Evolutionary conservation across 257 asterid genomes (phyloP), one percentile per base, ranked within the genome.

Genomic region (Echites panduratus): DNA sequence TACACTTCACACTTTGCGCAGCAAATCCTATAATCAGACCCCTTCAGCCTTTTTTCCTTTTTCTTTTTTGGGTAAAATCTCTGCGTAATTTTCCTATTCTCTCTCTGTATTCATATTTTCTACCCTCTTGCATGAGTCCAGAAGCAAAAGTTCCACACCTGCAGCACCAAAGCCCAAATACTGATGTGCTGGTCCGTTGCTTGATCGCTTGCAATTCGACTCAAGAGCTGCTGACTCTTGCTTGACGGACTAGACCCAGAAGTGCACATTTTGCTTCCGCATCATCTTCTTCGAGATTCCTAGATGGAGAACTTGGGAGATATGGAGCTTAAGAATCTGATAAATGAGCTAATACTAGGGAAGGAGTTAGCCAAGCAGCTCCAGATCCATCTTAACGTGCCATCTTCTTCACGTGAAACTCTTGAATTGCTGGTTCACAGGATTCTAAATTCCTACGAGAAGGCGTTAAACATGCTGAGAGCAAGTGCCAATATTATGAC

Each of bases 301-400:
- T 3, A 50, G 47, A 89, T 90, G 96, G 89, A 86, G 65, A 82
- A 81, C 29, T 66, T 75, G 5, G 70, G 74, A 14, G 81, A 86
- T 59, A 47, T 27, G 41, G 93, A 80, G 45, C 11, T 80, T 16
- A 66, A 72, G 40, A 82, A 77, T 70, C 69, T 87, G 38, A 81
- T 80, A 44, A 84, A 47, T 20, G 94, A 90, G 86, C 77, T 92
- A 20, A 79, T 70, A 32, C 79, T 68, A 49, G 98, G 98, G 47
- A 80, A 80, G 76, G 98, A 90, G 43, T 53, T 83, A 40, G 91
- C 90, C 9, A 75, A 68, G 77, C 96, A 90, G 75, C 96, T 92
- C 11, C 92, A 83, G 61, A 63, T 73, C 56, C 87, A 80, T 71
- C 84, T 92, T 19, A 77, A 84, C 48, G 74, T 68, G 50, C 85